phyloP scores from a whole-genome alignment of 495 filamentous ascomycete genomes.

The Xylaria scruposa region DNA sequence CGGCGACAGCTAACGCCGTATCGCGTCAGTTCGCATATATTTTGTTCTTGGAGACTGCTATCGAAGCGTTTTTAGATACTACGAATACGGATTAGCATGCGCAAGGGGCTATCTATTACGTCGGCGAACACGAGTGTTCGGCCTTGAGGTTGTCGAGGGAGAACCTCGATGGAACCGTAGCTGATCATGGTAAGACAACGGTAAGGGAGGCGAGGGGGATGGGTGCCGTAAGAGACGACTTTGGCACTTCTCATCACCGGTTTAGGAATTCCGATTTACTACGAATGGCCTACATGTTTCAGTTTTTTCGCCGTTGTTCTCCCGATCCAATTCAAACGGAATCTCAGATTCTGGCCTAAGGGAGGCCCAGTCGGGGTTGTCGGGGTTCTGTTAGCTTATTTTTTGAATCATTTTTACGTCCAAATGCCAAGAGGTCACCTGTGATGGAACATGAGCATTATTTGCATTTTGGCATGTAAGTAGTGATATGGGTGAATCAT shows the following conservation, averaged over 20 bases:
- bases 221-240: neutral
- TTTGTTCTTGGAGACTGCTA: neutral
- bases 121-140: neutral
- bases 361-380: neutral
- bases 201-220: too few relatives aligned
- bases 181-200: neutral
- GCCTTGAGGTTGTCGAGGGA: neutral
- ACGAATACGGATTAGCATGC: neutral
- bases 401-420: neutral
- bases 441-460: neutral
- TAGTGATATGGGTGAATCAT: slow-evolving; percentile 16
- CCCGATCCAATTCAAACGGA: neutral
- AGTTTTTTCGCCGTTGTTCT: neutral
- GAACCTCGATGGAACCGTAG: neutral
- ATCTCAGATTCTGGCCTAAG: neutral
- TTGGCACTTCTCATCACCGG: neutral
- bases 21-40: neutral
- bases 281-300: slow-evolving; percentile 2
- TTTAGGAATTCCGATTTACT: neutral
- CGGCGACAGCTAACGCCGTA: neutral
- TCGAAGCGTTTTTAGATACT: neutral
- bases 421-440: neutral
- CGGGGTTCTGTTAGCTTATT: neutral
- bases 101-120: neutral
- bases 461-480: neutral